Conservation (phyloP, 768 basidiomycete species). For the Cystobasidium ongulense region DNA sequence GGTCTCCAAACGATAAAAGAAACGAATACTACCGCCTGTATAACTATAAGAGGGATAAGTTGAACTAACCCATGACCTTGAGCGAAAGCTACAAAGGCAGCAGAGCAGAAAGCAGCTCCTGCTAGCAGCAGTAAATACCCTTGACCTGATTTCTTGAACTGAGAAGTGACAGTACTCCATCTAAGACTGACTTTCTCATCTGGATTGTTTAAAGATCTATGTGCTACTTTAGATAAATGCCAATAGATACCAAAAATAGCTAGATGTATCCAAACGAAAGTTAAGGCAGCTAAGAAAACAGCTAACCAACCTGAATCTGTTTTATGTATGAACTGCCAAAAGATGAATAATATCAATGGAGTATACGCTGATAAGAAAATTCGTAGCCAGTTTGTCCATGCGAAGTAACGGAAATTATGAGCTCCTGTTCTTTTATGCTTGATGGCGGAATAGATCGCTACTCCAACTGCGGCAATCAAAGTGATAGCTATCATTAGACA, state of each 20-base stretch:
- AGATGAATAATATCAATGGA: constrained; percentile 30
- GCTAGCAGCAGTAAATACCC: not conserved
- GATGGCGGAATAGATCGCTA: not conserved
- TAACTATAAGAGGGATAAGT: constrained; percentile 31
- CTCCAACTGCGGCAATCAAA: constrained; percentile 46
- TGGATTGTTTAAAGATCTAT: constrained; percentile 1
- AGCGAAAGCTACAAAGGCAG: constrained; percentile 30
- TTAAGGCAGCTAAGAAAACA: constrained; percentile 20
- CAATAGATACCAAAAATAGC: constrained; percentile 15
- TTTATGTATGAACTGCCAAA: constrained; percentile 28
- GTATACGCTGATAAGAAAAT: constrained; percentile 16
- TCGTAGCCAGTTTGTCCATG: constrained; percentile 26
- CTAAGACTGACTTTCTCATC: not conserved
- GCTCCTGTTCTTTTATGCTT: constrained; percentile 4
- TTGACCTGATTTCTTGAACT: constrained; percentile 30
- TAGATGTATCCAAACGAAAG: constrained; percentile 22
- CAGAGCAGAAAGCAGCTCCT: constrained; percentile 5
- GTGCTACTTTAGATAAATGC: constrained; percentile 2
- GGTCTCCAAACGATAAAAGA: constrained; percentile 24
- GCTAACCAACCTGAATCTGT: constrained; percentile 15
- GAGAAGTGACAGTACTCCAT: constrained; percentile 22
- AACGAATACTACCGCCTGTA: constrained; percentile 18
- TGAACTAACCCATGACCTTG: constrained; percentile 31
- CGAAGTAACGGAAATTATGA: constrained; percentile 13
- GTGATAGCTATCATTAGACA: constrained; percentile 53